A percentile compares a stretch with the other conserved stretches of the same genome.
Conservation (phyloP, 495 filamentous ascomycete species). For the Penicillium ucsense region DNA sequence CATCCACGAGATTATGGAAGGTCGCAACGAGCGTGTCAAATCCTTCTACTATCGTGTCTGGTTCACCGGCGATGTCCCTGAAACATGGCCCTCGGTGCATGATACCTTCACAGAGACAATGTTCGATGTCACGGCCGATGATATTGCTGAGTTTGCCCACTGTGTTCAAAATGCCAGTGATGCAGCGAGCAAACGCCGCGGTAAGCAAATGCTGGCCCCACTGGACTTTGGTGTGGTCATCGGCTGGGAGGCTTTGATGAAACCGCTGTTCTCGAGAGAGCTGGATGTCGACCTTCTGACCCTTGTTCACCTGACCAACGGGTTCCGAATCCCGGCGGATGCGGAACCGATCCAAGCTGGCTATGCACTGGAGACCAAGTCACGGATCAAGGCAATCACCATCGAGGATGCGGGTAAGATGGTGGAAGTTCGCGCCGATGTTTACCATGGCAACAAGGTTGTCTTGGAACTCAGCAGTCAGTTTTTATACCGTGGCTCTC, state of each 20-base stretch:
- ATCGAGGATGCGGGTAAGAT: slow-evolving; percentile 98
- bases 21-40: slow-evolving; percentile 90
- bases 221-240: slow-evolving; percentile 99
- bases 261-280: slow-evolving; percentile 88
- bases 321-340: slow-evolving; percentile 95
- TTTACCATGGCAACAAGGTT: background rate
- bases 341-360: slow-evolving; percentile 89
- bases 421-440: slow-evolving; percentile 61
- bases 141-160: background rate
- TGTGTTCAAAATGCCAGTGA: background rate
- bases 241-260: slow-evolving; percentile 97
- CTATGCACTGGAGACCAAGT: slow-evolving; percentile 83
- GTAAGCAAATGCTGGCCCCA: slow-evolving; percentile 44
- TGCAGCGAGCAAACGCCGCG: background rate
- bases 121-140: background rate
- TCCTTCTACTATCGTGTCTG: slow-evolving; percentile 91
- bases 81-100: slow-evolving; percentile 66
- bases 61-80: slow-evolving; percentile 69
- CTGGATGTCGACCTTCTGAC: slow-evolving; percentile 92
- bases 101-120: slow-evolving; percentile 50
- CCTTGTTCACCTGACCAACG: slow-evolving; percentile 90
- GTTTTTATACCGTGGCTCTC: slow-evolving; percentile 88
- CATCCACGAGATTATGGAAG: slow-evolving; percentile 89
- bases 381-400: slow-evolving; percentile 95
- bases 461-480: slow-evolving; percentile 71